These are phyloP conservation scores for Sporothrix variecibatus DNA, from an alignment of 2,329 filamentous ascomycete species.

Conservation along the genomic window DNA sequence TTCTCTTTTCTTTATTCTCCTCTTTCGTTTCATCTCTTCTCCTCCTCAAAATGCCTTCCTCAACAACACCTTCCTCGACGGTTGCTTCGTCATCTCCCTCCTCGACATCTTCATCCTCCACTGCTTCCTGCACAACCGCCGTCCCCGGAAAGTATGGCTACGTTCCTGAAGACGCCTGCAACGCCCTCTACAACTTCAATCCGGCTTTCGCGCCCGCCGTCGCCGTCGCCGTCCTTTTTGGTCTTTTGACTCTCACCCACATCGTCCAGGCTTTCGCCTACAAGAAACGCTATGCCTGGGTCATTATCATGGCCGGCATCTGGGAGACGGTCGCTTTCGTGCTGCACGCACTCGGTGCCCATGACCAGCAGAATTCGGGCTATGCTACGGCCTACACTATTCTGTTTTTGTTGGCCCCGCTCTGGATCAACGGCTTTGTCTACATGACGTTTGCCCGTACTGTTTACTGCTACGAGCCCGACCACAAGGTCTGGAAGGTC, in stretches of 20 bases:
- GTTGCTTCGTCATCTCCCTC: neutral
- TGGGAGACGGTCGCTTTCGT: constrained; percentile 46
- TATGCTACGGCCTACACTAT: constrained; percentile 40
- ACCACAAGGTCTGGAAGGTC: constrained; percentile 37
- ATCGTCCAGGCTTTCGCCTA: constrained; percentile 32
- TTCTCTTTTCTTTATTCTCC: no score
- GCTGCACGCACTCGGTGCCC: constrained; percentile 41
- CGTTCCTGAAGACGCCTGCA: constrained; percentile 36
- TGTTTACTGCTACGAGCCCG: constrained; percentile 43
- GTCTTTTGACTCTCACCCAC: constrained; percentile 32
- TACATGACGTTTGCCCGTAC: constrained; percentile 49
- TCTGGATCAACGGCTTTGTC: constrained; percentile 49
- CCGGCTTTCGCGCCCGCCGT: constrained; percentile 35
- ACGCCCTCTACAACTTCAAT: constrained; percentile 37
- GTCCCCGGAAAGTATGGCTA: constrained; percentile 33
- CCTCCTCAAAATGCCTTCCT: constrained; percentile 2
- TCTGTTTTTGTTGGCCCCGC: constrained; percentile 46
- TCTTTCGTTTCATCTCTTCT: neutral
- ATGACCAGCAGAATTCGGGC: constrained; percentile 42
- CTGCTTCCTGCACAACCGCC: constrained; percentile 16
- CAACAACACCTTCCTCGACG: neutral
- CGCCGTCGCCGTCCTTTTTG: constrained; percentile 35
- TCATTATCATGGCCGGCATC: constrained; percentile 43
- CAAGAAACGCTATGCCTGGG: constrained; percentile 38
- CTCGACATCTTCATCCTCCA: neutral